Percentiles rank a stretch among this genome's conserved stretches.
Conservation (phyloP, 78 protist genomes). For the Dictyostelium intermedium region DNA sequence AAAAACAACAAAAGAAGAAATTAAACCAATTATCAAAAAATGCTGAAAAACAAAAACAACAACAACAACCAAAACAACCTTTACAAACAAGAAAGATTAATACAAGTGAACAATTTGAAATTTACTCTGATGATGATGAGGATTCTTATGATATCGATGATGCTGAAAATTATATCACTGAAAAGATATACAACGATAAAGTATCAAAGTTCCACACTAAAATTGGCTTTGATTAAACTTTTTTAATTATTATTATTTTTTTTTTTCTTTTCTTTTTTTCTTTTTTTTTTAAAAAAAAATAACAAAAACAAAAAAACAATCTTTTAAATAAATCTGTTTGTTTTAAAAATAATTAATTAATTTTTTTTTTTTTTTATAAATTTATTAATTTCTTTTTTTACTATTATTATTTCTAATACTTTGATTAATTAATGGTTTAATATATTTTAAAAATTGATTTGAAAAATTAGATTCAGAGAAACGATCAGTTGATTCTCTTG, state of each 20-base stretch:
- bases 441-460: not conserved
- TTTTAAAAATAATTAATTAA: no score
- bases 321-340: no score
- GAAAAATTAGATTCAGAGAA: constrained; percentile 68
- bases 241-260: no score
- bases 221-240: not conserved
- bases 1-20: not conserved
- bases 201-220: not conserved
- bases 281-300: not conserved
- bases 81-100: not conserved
- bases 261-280: not conserved
- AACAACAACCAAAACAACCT: not conserved
- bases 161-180: not conserved
- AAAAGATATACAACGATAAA: not conserved
- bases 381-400: not conserved
- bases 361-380: not conserved
- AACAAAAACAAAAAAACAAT: not conserved
- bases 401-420: not conserved
- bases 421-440: constrained; percentile 5
- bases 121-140: not conserved
- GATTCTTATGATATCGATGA: not conserved
- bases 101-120: constrained; percentile 5
- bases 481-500: constrained; percentile 53
- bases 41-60: not conserved
- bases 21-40: not conserved